Percentiles rank a stretch among this genome's conserved stretches.
Conservation (phyloP, 306 rosid species). For the Dalbergia cultrata region DNA sequence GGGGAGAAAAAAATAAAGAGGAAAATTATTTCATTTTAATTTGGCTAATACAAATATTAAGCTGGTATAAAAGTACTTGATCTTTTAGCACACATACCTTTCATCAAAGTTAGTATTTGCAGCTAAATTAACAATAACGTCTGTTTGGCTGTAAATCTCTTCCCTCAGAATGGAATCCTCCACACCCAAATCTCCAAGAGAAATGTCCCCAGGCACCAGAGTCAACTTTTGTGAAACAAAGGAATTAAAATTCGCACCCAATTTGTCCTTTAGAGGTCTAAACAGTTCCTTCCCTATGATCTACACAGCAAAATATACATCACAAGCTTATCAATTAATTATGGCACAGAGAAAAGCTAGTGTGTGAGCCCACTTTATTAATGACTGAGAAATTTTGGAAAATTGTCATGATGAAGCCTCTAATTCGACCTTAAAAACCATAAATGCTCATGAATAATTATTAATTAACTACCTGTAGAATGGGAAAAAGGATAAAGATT, state of each 20-base stretch:
- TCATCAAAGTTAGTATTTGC: slow-evolving; percentile 90
- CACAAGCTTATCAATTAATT: slow-evolving; percentile 27
- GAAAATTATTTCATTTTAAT: too few species aligned
- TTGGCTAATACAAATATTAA: background rate
- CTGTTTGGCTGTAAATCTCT: slow-evolving; percentile 63
- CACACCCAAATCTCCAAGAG: slow-evolving; percentile 68
- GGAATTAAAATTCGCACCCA: slow-evolving; percentile 61
- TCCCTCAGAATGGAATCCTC: slow-evolving; percentile 61
- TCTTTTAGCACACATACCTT: slow-evolving; percentile 54
- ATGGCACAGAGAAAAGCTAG: background rate
- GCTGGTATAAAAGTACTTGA: background rate
- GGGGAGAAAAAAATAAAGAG: background rate
- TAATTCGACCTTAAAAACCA: background rate
- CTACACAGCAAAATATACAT: slow-evolving; percentile 41
- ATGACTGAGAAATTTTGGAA: background rate
- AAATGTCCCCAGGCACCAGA: slow-evolving; percentile 77
- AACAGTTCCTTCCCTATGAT: slow-evolving; percentile 80
- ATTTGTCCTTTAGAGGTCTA: slow-evolving; percentile 64
- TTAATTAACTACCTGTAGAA: background rate
- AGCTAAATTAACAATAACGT: slow-evolving; percentile 78
- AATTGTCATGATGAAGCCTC: background rate
- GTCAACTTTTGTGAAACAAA: slow-evolving; percentile 58
- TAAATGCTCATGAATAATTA: slow-evolving; percentile 7
- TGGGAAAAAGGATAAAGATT: background rate
- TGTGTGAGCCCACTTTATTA: background rate